These are phyloP conservation scores for Starmerella bombicola DNA, from an alignment of 805 yeast species.

Conservation along the genomic window DNA sequence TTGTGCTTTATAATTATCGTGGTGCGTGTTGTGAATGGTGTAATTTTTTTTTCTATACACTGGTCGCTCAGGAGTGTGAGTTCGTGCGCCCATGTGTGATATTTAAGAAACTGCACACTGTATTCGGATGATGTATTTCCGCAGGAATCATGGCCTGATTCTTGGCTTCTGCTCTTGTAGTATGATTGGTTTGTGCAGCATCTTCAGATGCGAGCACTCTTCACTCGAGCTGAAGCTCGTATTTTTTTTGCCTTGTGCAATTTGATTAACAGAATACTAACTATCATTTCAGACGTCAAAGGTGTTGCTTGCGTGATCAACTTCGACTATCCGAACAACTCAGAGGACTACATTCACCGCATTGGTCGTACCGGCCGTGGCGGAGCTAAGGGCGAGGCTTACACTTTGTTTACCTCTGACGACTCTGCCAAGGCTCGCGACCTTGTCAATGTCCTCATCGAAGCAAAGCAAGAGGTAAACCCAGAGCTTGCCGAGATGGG, in stretches of 20 bases:
- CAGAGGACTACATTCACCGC: conserved; percentile 97
- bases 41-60: conserved; percentile 18
- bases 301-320: conserved; percentile 89
- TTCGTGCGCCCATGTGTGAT: too few species aligned
- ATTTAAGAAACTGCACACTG: too few species aligned
- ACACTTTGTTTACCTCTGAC: conserved; percentile 81
- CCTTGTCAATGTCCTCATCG: conserved; percentile 77
- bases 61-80: conserved; percentile 12
- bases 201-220: too few species aligned
- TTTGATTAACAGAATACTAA: conserved; percentile 19
- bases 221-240: background rate
- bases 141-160: too few species aligned
- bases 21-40: too few species aligned
- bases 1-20: conserved; percentile 8
- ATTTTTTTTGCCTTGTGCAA: background rate
- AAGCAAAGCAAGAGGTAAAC: conserved; percentile 87
- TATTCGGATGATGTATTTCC: too few species aligned
- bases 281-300: conserved; percentile 59
- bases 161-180: too few species aligned
- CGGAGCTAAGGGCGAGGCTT: conserved; percentile 90
- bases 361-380: conserved; percentile 99
- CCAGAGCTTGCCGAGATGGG: conserved; percentile 65
- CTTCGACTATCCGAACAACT: conserved; percentile 95
- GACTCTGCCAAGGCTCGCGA: conserved; percentile 84
- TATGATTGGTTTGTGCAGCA: too few species aligned